Percentiles rank a stretch among this genome's conserved stretches.
These are phyloP conservation scores for Cystobasidium pallidum DNA, from an alignment of 1,284 basidiomycete genomes.

Conservation along the genomic window DNA sequence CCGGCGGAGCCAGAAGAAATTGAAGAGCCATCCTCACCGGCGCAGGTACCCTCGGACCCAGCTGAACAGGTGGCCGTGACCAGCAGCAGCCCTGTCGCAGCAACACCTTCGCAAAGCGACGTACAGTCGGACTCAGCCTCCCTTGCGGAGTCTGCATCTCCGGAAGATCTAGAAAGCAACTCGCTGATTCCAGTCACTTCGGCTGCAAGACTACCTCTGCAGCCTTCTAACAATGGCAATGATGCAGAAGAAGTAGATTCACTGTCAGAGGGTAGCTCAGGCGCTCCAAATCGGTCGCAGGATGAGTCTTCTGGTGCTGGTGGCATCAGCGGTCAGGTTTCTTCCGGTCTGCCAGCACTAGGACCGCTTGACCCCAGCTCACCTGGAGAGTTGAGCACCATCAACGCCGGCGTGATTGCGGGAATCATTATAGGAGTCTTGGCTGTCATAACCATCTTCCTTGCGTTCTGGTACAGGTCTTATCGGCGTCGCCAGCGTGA, in stretches of 20 bases:
- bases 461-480: slow-evolving; percentile 11
- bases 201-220: not conserved
- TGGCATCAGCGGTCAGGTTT: not conserved
- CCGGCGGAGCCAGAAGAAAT: not conserved
- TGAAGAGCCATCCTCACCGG: not conserved
- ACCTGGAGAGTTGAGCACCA: not conserved
- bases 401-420: slow-evolving; percentile 12
- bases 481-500: slow-evolving; percentile 12
- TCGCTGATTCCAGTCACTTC: not conserved
- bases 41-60: not conserved
- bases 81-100: not conserved
- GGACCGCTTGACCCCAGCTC: slow-evolving; percentile 6
- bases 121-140: not conserved
- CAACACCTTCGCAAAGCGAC: not conserved
- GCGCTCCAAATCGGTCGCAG: not conserved
- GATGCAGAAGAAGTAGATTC: not conserved
- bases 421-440: slow-evolving; percentile 14
- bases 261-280: not conserved
- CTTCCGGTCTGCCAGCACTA: not conserved
- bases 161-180: not conserved
- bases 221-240: not conserved
- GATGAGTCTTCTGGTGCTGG: not conserved
- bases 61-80: not conserved
- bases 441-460: slow-evolving; percentile 6
- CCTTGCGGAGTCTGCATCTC: not conserved